A percentile compares a stretch with the other conserved stretches of the same genome.
phyloP scores from a whole-genome alignment of 495 filamentous ascomycete genomes.

The Chaetomidium leptoderma region DNA sequence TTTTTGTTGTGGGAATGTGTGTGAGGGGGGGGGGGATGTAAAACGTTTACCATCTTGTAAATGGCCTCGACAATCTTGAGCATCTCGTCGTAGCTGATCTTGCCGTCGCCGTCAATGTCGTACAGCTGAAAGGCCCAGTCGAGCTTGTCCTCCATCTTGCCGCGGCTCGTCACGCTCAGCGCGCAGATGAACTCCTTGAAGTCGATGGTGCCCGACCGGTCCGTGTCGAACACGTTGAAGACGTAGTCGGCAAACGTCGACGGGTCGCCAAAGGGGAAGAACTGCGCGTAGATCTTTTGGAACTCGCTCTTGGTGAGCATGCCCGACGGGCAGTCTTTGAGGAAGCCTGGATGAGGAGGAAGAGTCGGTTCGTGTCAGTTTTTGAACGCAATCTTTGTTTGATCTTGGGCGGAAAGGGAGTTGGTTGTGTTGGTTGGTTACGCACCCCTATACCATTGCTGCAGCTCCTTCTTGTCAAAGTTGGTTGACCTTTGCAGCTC shows the following conservation, averaged over 20 bases:
- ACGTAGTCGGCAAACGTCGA: constrained; percentile 97
- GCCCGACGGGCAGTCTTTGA: constrained; percentile 95
- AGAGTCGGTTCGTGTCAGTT: neutral
- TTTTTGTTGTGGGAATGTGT: neutral
- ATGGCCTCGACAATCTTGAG: constrained; percentile 97
- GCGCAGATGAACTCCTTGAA: constrained; percentile 99
- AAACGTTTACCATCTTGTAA: constrained; percentile 99
- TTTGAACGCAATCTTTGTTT: neutral
- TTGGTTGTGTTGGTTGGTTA: neutral
- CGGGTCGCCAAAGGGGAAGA: constrained; percentile 97
- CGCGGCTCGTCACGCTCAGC: constrained; percentile 89
- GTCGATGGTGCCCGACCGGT: constrained; percentile 95
- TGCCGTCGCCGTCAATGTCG: constrained; percentile 97
- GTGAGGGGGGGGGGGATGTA: constrained; percentile 12
- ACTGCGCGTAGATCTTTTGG: constrained; percentile 98
- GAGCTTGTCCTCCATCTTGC: constrained; percentile 98
- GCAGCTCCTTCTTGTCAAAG: constrained; percentile 99
- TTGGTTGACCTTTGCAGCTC: constrained; percentile 95
- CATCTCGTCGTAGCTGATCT: constrained; percentile 99
- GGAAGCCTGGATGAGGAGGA: constrained; percentile 61
- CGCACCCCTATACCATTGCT: constrained; percentile 99
- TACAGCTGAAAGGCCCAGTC: constrained; percentile 99
- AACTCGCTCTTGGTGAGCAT: constrained; percentile 97
- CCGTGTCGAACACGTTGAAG: constrained; percentile 97
- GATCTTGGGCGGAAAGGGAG: neutral